Evolutionary conservation across 2,329 filamentous ascomycete species (phyloP).

Genomic region (Chaetoscypha palmicola): DNA sequence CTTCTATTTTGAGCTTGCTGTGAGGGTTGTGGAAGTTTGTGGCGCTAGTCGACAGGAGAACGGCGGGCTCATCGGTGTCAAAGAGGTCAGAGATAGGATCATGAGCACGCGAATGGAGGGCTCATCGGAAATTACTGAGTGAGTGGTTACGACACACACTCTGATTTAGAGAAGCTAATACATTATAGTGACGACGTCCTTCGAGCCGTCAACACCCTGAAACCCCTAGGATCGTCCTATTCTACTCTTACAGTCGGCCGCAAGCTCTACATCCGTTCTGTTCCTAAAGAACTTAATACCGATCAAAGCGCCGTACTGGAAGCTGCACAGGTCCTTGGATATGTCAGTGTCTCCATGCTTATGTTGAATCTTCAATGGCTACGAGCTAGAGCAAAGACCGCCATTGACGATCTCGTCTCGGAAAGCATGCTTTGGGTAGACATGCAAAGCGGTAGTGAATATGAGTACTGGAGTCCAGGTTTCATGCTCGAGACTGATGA

Average conservation of each 20-base stretch:
- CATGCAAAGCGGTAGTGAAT: conserved; percentile 66
- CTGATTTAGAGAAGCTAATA: conserved; percentile 11
- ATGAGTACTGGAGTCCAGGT: conserved; percentile 87
- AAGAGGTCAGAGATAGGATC: conserved; percentile 72
- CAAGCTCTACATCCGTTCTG: conserved; percentile 80
- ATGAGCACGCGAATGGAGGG: conserved; percentile 68
- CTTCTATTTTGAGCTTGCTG: conserved; percentile 96
- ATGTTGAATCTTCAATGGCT: conserved; percentile 83
- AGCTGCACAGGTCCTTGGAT: conserved; percentile 82
- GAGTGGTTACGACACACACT: conserved; percentile 28
- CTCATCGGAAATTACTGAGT: conserved; percentile 71
- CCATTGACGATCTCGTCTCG: conserved; percentile 80
- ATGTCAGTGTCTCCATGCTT: conserved; percentile 84
- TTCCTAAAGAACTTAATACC: conserved; percentile 90
- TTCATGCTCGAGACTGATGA: conserved; percentile 46
- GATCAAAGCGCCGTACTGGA: conserved; percentile 92
- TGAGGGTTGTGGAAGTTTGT: conserved; percentile 92
- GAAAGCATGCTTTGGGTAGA: conserved; percentile 95
- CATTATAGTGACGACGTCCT: conserved; percentile 71
- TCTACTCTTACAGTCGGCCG: conserved; percentile 76
- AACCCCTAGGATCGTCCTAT: conserved; percentile 83
- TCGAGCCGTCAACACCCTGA: conserved; percentile 77
- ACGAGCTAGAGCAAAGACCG: conserved; percentile 74
- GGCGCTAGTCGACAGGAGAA: conserved; percentile 81
- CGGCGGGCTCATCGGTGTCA: conserved; percentile 79